Evolutionary conservation across 2,329 filamentous ascomycete species (phyloP), one percentile per base, ranked within the genome.

Genomic region (Ophiostoma quercus): DNA sequence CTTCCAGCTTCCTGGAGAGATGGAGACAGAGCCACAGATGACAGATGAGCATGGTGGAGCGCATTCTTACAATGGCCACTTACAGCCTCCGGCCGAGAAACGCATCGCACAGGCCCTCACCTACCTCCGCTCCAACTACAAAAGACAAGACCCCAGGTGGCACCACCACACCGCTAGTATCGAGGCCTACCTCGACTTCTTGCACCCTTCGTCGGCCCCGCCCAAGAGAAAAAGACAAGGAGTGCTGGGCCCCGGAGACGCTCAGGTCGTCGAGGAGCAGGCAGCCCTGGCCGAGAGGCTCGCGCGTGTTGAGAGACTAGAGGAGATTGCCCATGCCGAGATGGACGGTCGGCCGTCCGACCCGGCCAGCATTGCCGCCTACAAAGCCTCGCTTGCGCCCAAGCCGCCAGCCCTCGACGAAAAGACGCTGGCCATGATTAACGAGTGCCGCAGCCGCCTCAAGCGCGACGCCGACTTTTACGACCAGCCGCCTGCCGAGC

Each of bases 51-150:
- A 34, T 34, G 34, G 34, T 8, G 8, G 5, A 6, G 2, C 39
- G 9, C 65, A 66, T 14, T 7, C 12, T 12, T 66, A 43, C 34
- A 16, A 66, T 6, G 37, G 65, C 65, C 37, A 66, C 14, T 3
- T 4, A 14, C 65, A 66, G 39, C 65, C 65, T n/a, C 19, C 65
- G 11, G 65, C 32, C 11, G 39, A 11, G 22, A 29, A 9, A 37
- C 77, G 78, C 2, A 75, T 82, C 39, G 41, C 74, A 54, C 75
- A 78, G 51, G 70, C 76, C n/a, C 72, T 75, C 54, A 81, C 80
- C 72, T 87, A 84, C 71, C 80, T 87, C 29, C 74, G 79, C 3
- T 82, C 85, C 39, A 80, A 84, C 71, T 83, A 87, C 72, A 74
- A 76, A 6, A 79, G 82, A 70, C 79, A 81, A 19, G 80, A 79